Base-by-base conservation (phyloP, 441 rosid species). In the Erodium moschatum region DNA sequence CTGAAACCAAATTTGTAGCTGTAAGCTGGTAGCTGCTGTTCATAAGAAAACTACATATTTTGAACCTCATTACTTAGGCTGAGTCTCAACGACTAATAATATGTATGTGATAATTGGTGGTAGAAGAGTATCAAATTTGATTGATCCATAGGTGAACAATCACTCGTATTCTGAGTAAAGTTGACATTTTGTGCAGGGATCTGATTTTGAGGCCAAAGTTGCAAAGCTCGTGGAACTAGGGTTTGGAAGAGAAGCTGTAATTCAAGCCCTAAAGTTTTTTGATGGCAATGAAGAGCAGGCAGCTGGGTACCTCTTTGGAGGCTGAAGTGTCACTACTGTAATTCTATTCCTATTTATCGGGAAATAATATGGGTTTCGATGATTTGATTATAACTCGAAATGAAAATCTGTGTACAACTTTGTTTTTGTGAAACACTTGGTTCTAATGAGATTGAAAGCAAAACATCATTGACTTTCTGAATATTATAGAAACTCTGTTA, bases 271-370 rank as follows among this genome's bases (percentile, higher is more conserved):
- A 6, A 81, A 81, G 78, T 72, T 93, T 42, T 88, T 82, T 67
- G 79, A 85, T 18, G 97, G 91, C 70, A 91, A 91, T 60, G 98
- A 91, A 81, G 98, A 93, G 42, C 96, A 89, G 74, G 98, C 97
- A n/a, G 98, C 96, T 42, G 95, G 93, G n/a, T 91, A 81, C 80
- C 97, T 93, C 62, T 93, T 93, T 40, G 97, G 91, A 33, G 90
- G 96, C 48, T 93, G 76, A 85, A 69, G 69, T 24, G 9, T 4
- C 40, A 24, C 13, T 7, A 33, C 6, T 5, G 9, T 64, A 66
- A 68, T 63, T 19, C 58, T 52, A 8, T 13, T 64, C 20, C 9
- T 7, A 70, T 63, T 73, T 33, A 46, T 72, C 67, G 60, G 42
- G 75, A 50, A 58, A 79, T 20, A 61, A 58, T n/a, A 11, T 69